A percentile compares a stretch with the other conserved stretches of the same genome.
Conservation (phyloP, 192 early-diverging fungal genomes). For the Entrophospora sp. region DNA sequence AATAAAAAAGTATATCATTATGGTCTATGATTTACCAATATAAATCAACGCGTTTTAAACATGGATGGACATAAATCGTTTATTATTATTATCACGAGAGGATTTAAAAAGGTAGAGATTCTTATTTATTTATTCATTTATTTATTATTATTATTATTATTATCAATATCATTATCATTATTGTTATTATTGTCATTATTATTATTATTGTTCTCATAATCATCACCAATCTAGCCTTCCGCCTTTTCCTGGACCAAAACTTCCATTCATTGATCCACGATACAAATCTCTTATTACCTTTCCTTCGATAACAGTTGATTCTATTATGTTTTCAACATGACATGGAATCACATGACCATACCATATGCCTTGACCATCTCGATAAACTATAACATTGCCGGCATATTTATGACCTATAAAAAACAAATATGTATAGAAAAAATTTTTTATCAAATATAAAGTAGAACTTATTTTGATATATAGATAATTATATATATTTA, state of each 20-base stretch:
- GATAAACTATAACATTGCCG: slow-evolving; percentile 48
- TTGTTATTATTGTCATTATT: no score
- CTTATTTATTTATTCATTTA: no score
- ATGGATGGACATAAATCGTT: no score
- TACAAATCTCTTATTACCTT: slow-evolving; percentile 46
- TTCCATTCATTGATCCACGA: slow-evolving; percentile 42
- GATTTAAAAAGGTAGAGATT: no score
- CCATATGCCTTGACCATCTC: slow-evolving; percentile 45
- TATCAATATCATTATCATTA: no score
- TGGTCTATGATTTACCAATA: no score
- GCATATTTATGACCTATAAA: slow-evolving; percentile 49
- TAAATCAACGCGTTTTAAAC: no score
- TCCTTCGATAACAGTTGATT: slow-evolving; percentile 35
- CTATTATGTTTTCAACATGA: slow-evolving; percentile 40
- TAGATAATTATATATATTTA: not conserved
- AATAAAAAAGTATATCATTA: no score
- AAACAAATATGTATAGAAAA: not conserved
- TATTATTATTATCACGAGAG: no score
- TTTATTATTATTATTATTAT: no score
- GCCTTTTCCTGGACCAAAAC: slow-evolving; percentile 24
- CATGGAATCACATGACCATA: slow-evolving; percentile 49
- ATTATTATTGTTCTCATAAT: no score
- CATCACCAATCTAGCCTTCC: slow-evolving; percentile 22
- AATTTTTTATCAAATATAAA: not conserved
- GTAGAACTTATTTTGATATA: not conserved